phyloP scores from a whole-genome alignment of 768 basidiomycete genomes.

The Termitomyces titanicus region DNA sequence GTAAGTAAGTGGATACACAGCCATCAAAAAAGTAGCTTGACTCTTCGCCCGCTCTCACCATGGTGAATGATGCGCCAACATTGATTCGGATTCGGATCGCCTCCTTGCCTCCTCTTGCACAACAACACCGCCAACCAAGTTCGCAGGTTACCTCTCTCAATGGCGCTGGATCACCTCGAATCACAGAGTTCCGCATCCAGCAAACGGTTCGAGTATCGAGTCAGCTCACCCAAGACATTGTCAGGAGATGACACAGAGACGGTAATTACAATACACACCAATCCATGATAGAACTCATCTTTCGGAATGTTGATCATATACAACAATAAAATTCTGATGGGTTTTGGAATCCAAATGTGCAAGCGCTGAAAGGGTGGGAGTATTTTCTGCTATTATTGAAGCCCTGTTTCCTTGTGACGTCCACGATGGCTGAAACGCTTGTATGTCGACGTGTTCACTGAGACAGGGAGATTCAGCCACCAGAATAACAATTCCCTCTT shows the following conservation, averaged over 20 bases:
- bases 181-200: not conserved
- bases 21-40: not conserved
- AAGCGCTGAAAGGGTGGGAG: not conserved
- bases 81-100: not conserved
- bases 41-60: not conserved
- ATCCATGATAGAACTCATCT: not conserved
- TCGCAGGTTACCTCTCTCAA: not conserved
- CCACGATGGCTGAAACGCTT: not conserved
- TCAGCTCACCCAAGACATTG: not conserved
- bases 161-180: not conserved
- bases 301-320: not conserved
- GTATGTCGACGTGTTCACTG: not conserved
- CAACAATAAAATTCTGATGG: too few species aligned
- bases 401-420: not conserved
- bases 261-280: too few species aligned
- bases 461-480: not conserved
- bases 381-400: too few species aligned
- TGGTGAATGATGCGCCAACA: slow-evolving; percentile 3
- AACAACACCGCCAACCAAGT: not conserved
- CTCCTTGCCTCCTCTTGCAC: not conserved
- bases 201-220: not conserved
- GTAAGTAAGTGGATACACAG: not conserved
- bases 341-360: not conserved
- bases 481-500: not conserved
- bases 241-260: not conserved